Evolutionary conservation across 2,329 filamentous ascomycete genomes (phyloP).

Genomic region (Triangularia setosa): DNA sequence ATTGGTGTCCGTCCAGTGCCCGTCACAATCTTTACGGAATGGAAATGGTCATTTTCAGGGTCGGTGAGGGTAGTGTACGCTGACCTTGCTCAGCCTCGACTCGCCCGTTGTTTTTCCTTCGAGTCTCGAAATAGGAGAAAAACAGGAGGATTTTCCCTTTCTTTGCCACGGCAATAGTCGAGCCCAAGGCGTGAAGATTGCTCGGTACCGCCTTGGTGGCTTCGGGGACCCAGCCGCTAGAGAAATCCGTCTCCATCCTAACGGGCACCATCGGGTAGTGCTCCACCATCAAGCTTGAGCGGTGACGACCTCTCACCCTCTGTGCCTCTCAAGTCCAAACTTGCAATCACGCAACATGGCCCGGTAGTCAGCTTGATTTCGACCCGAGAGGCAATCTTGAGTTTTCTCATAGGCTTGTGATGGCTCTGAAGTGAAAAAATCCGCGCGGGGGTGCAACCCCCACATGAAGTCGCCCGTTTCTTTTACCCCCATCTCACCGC

Average conservation of each 20-base stretch:
- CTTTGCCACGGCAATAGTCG: too few relatives aligned
- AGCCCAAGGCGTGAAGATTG: not conserved
- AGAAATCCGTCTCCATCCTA: not conserved
- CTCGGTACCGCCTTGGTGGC: not conserved
- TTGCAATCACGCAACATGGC: not conserved
- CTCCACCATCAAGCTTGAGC: slow-evolving; percentile 1
- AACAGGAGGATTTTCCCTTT: not conserved
- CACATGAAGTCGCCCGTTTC: not conserved
- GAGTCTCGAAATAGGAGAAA: not conserved
- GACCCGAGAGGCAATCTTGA: not conserved
- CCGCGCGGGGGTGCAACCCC: slow-evolving; percentile 6
- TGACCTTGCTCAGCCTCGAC: not conserved
- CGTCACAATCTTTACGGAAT: slow-evolving; percentile 18
- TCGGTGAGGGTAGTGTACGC: not conserved
- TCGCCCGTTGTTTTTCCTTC: not conserved
- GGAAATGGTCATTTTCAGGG: slow-evolving; percentile 18
- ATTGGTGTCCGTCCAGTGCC: not conserved
- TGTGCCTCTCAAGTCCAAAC: not conserved
- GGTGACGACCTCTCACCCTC: not conserved
- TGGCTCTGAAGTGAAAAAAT: not conserved
- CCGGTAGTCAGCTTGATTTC: not conserved
- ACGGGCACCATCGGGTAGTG: not conserved
- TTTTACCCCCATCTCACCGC: slow-evolving; percentile 12
- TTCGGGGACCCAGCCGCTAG: slow-evolving; percentile 6
- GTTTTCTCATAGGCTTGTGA: not conserved